These are phyloP conservation scores for Fomitopsis schrenkii DNA, from an alignment of 1,284 basidiomycete species.

Conservation along the genomic window DNA sequence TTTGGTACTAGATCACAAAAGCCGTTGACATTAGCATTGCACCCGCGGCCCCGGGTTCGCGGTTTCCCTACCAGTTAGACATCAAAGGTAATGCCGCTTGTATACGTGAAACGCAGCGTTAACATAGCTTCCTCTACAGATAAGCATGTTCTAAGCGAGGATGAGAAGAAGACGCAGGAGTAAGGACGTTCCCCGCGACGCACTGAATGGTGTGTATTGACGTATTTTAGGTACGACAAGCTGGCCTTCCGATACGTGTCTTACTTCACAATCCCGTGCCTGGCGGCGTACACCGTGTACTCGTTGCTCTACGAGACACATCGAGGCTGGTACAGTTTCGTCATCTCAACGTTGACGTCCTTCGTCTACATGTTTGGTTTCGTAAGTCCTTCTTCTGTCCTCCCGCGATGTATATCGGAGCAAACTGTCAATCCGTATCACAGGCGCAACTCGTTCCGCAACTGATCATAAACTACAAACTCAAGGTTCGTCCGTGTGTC, in stretches of 20 bases:
- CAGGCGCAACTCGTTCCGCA: constrained; percentile 90
- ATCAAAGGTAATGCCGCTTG: constrained; percentile 59
- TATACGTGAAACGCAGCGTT: background rate
- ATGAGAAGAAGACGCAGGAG: constrained; percentile 98
- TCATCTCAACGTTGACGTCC: constrained; percentile 83
- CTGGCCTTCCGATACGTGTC: constrained; percentile 91
- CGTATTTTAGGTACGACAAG: constrained; percentile 63
- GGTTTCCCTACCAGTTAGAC: constrained; percentile 76
- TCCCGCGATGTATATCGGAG: constrained; percentile 12
- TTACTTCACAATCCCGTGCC: constrained; percentile 79
- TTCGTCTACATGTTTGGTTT: constrained; percentile 98
- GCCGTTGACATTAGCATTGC: constrained; percentile 81
- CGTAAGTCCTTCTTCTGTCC: constrained; percentile 45
- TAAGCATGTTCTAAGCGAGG: constrained; percentile 90
- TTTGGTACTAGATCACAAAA: constrained; percentile 61
- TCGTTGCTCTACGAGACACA: constrained; percentile 89
- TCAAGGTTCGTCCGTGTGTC: constrained; percentile 58
- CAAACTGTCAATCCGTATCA: constrained; percentile 6
- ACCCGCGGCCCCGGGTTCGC: constrained; percentile 52
- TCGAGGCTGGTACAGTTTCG: constrained; percentile 93
- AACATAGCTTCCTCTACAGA: constrained; percentile 40
- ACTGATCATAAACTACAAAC: constrained; percentile 94
- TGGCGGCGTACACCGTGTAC: constrained; percentile 87
- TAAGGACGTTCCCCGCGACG: constrained; percentile 37
- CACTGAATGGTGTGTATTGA: constrained; percentile 7